Evolutionary conservation across 2,329 filamentous ascomycete species (phyloP), one percentile per base, ranked within the genome.

Genomic region (Gnomoniopsis sp.): DNA sequence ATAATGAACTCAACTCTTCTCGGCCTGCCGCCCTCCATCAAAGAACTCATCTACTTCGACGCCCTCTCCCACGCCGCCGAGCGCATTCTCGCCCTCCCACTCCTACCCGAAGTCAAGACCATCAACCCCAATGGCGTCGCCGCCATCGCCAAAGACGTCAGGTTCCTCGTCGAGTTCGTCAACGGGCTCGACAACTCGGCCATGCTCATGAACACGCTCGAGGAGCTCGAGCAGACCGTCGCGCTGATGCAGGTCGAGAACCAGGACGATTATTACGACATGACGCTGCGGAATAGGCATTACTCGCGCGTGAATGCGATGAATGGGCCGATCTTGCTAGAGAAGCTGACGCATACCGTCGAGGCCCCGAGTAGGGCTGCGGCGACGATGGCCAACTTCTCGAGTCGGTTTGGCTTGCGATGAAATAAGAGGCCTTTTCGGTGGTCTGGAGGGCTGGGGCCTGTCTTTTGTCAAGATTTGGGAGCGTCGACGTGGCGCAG

Each of bases 31-130:
- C 87, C 91, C 33, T 91, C 96, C 68, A 97, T 99, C 74, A 98
- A 98, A 71, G 92, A 96, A 71, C 86, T 97, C 57, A 96, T 99
- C 67, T 98, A 99, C 76, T 97, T 96, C 69, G 95, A 98, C 70
- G 95, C 95, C 0, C 82, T 99, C 38, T 92, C 88, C 57, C 95
- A 99, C 72, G 92, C 95, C 2, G 88, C 91, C 3, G 89, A 89
- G 62, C 91, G 89, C 72, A 95, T 97, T 57, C 74, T 96, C 62
- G 84, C 86, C 23, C 83, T 96, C 11, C 91, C 92, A 0, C 80
- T 97, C 43, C 88, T 91, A 12, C 77, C 86, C 0, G 85, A 88
- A 34, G 91, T 98, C 36, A 91, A 87, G 67, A 86, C 86, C 65
- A 97, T 99, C 72, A 96, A 95, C 62, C 87, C 90, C 11, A 88